Percentiles rank a stretch among this genome's conserved stretches.
These are phyloP conservation scores for Nymphaea colorata DNA, from an alignment of 164 flowering plant genomes.

Conservation along the genomic window DNA sequence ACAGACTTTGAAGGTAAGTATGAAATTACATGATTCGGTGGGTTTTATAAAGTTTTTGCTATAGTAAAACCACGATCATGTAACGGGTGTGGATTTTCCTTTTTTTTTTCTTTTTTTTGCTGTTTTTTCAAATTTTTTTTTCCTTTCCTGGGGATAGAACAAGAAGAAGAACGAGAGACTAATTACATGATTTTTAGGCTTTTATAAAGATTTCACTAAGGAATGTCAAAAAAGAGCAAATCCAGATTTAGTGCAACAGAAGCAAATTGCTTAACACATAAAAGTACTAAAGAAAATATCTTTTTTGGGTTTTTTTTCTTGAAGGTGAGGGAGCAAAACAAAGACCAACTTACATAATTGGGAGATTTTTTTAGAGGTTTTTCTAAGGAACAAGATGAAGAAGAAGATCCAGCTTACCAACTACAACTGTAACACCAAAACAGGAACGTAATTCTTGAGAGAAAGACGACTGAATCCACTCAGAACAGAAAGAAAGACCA, in stretches of 20 bases:
- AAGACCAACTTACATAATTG: slow-evolving; percentile 10
- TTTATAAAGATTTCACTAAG: slow-evolving; percentile 14
- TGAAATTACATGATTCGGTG: slow-evolving; percentile 24
- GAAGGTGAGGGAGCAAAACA: neutral
- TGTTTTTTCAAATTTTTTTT: slow-evolving; percentile 6
- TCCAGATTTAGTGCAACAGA: slow-evolving; percentile 7
- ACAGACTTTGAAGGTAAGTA: neutral
- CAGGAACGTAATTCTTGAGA: too few species aligned
- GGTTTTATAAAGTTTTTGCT: slow-evolving; percentile 22
- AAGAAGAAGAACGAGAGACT: neutral
- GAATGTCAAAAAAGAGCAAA: neutral
- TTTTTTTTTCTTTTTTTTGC: neutral
- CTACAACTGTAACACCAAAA: too few species aligned
- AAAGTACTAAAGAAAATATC: neutral
- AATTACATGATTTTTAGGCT: slow-evolving; percentile 14
- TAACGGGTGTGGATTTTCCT: neutral
- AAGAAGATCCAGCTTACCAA: too few species aligned
- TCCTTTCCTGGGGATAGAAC: slow-evolving; percentile 2
- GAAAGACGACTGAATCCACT: too few species aligned
- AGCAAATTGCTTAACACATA: neutral
- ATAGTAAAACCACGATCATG: neutral
- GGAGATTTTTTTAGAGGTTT: slow-evolving; percentile 10
- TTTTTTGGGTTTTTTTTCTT: slow-evolving; percentile 5
- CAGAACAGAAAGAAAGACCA: too few species aligned
- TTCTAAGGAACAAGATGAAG: slow-evolving; percentile 7